Percentiles rank a stretch among this genome's conserved stretches.
Evolutionary conservation across 371 early-diverging fungal species (phyloP).

Genomic region (Choanephora cucurbitarum): DNA sequence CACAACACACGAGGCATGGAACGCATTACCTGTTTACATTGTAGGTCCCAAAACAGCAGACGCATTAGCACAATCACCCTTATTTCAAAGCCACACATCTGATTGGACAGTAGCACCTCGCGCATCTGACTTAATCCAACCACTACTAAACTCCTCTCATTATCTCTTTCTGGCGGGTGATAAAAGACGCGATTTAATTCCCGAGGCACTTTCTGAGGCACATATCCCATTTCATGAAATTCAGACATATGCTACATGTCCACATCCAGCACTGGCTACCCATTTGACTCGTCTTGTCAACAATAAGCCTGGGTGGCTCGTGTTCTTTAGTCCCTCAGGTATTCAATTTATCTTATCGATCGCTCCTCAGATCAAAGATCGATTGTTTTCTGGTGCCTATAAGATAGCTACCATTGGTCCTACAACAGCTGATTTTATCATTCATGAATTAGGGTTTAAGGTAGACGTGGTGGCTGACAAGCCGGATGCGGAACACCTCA

Average conservation of each 20-base stretch:
- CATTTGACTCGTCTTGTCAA: slow-evolving; percentile 1
- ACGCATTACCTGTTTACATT: slow-evolving; percentile 32
- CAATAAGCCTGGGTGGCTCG: slow-evolving; percentile 43
- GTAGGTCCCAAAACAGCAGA: slow-evolving; percentile 57
- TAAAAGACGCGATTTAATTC: slow-evolving; percentile 55
- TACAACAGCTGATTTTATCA: slow-evolving; percentile 49
- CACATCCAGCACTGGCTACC: slow-evolving; percentile 25
- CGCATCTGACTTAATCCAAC: slow-evolving; percentile 42
- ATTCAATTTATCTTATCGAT: slow-evolving; percentile 34
- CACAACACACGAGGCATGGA: slow-evolving; percentile 21
- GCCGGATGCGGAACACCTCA: slow-evolving; percentile 44
- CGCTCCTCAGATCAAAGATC: not conserved
- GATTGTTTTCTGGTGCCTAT: not conserved
- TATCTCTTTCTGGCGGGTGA: slow-evolving; percentile 59
- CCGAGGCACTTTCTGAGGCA: slow-evolving; percentile 26
- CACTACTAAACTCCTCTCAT: slow-evolving; percentile 21
- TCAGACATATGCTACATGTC: slow-evolving; percentile 46
- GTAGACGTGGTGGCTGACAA: slow-evolving; percentile 40
- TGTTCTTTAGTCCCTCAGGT: slow-evolving; percentile 66
- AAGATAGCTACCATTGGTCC: slow-evolving; percentile 57
- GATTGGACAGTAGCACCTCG: slow-evolving; percentile 36
- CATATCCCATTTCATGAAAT: slow-evolving; percentile 36
- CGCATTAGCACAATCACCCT: slow-evolving; percentile 21
- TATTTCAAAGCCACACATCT: slow-evolving; percentile 19
- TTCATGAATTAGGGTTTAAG: slow-evolving; percentile 8